A percentile compares a stretch with the other conserved stretches of the same genome.
Conservation (phyloP, 1,139 yeast genomes). For the Eremothecium coryli region DNA sequence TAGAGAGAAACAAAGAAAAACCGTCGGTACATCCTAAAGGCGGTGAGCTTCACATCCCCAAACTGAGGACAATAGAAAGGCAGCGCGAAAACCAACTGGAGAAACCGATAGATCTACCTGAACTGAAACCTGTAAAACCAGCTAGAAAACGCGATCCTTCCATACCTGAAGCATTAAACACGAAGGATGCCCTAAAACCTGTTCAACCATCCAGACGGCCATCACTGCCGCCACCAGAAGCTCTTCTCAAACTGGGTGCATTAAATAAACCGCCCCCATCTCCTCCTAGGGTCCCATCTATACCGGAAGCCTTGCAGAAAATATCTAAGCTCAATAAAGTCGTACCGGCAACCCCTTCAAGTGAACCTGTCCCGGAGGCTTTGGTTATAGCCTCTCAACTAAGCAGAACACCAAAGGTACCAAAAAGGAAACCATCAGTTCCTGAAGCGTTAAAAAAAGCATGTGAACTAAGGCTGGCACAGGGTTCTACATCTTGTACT, state of each 20-base stretch:
- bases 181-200: conserved; percentile 8
- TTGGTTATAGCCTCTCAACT: conserved; percentile 4
- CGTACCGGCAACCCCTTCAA: conserved; percentile 9
- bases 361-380: conserved; percentile 15
- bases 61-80: conserved; percentile 9
- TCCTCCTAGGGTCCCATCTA: conserved; percentile 2
- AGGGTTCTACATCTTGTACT: background rate
- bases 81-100: background rate
- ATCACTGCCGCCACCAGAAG: conserved; percentile 16
- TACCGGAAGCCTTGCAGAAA: conserved; percentile 8
- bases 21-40: background rate
- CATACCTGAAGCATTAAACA: conserved; percentile 15
- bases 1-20: conserved; percentile 1
- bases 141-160: conserved; percentile 9
- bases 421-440: conserved; percentile 1
- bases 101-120: conserved; percentile 10
- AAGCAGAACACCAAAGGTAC: conserved; percentile 1
- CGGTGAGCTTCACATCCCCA: conserved; percentile 9
- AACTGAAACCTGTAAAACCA: conserved; percentile 10
- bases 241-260: conserved; percentile 6
- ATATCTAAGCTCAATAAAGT: conserved; percentile 13
- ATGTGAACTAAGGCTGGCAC: conserved; percentile 20
- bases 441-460: conserved; percentile 15
- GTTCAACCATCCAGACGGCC: background rate
- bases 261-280: conserved; percentile 3